A percentile compares a stretch with the other conserved stretches of the same genome.
Evolutionary conservation across 1,284 basidiomycete species (phyloP).

Genomic region (Melampsora larici-populina): DNA sequence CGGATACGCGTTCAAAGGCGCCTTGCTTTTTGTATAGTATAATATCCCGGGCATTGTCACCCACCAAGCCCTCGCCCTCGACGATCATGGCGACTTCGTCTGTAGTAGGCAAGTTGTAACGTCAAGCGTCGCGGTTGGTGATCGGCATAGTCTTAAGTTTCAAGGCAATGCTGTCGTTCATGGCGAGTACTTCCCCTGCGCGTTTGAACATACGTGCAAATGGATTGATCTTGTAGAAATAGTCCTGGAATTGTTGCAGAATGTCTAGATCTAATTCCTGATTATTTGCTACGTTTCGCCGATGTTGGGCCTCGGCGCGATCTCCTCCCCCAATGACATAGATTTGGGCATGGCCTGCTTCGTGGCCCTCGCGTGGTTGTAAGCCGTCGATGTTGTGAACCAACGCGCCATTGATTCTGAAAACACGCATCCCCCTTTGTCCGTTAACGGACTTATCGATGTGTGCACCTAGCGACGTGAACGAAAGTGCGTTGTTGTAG

Average conservation of each 20-base stretch:
- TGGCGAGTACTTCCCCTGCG: background rate
- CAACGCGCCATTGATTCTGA: too few species aligned
- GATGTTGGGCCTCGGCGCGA: background rate
- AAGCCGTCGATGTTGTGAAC: too few species aligned
- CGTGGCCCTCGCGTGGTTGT: too few species aligned
- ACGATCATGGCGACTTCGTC: background rate
- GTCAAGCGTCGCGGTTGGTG: background rate
- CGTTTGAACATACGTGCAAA: background rate
- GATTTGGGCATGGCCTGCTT: too few species aligned
- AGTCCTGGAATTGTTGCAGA: background rate
- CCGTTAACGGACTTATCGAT: too few species aligned
- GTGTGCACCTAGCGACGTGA: too few species aligned
- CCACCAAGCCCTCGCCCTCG: background rate
- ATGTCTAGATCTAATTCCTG: background rate
- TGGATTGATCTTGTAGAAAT: constrained; percentile 7
- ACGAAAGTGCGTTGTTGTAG: too few species aligned
- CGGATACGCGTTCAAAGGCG: background rate
- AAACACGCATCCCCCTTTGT: too few species aligned
- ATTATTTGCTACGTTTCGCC: background rate
- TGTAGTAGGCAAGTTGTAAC: constrained; percentile 1
- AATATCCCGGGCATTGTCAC: background rate
- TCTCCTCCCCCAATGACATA: background rate
- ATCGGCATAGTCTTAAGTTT: background rate
- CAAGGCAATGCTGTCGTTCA: background rate
- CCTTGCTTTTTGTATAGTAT: background rate